These are phyloP conservation scores for Pythium folliculosum DNA, from an alignment of 352 stramenopile species.

Conservation along the genomic window DNA sequence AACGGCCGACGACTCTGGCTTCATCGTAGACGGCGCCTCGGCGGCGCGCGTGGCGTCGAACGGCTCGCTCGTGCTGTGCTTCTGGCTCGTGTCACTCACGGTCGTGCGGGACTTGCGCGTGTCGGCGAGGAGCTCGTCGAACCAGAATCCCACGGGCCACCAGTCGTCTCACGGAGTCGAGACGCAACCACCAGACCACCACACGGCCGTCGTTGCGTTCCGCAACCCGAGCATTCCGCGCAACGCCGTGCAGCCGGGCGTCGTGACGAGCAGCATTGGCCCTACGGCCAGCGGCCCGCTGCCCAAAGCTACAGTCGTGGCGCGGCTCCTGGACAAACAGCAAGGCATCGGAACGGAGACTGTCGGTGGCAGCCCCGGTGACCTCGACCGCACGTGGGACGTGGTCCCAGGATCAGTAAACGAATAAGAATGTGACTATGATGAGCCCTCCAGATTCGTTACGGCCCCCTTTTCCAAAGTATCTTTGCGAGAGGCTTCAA, in stretches of 20 bases:
- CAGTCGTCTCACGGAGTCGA: background rate
- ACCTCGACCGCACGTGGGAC: background rate
- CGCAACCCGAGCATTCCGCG: background rate
- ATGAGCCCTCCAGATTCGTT: too few relatives aligned
- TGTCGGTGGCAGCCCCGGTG: background rate
- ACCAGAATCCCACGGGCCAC: background rate
- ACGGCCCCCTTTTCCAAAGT: too few relatives aligned
- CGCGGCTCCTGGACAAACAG: slow-evolving; percentile 11
- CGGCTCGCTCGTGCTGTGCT: slow-evolving; percentile 50
- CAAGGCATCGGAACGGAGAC: background rate
- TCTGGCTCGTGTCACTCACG: slow-evolving; percentile 46
- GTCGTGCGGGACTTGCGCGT: slow-evolving; percentile 24
- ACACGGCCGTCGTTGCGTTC: slow-evolving; percentile 1
- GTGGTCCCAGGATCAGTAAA: slow-evolving; percentile 5
- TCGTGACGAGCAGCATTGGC: background rate
- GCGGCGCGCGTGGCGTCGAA: slow-evolving; percentile 45
- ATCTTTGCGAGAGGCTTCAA: too few relatives aligned
- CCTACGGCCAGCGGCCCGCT: background rate
- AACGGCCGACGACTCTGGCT: slow-evolving; percentile 9
- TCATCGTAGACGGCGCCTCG: slow-evolving; percentile 39
- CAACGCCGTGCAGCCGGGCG: slow-evolving; percentile 3
- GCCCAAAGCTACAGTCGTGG: slow-evolving; percentile 5
- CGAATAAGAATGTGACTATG: background rate
- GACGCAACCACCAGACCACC: background rate
- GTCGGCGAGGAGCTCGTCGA: background rate